Evolutionary conservation across 805 yeast genomes (phyloP), one percentile per base, ranked within the genome.

Genomic region (Torulaspora microellipsoides): DNA sequence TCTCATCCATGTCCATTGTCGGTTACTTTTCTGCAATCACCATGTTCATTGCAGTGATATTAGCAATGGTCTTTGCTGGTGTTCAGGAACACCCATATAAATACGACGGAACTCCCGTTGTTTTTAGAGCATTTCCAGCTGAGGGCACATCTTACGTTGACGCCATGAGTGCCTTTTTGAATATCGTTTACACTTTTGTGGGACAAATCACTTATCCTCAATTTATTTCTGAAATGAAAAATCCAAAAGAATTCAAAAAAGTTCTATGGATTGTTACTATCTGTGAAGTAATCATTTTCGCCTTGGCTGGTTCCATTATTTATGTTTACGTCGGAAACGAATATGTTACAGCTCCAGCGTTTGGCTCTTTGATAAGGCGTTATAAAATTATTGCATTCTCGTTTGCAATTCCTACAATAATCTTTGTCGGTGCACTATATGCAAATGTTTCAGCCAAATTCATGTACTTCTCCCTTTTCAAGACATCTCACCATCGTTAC

Each of bases 191-290:
- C 59, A 77, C 83, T 1, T 78, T 78, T 62, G 83, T 77, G 15
- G 84, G 84, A 3, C 84, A 78, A 59, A 75, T 78, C 58, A 75
- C 80, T 4, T 78, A 78, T 49, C 83, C 83, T 1, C 76, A 81
- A 15, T 78, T 78, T 59, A 78, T 78, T 45, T 67, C 77, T 10
- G 80, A 78, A 53, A 78, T 78, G 84, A 69, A 67, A 49, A 64
- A 68, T 40, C 84, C 83, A 25, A 63, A 64, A 36, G 83, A 78
- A 40, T 78, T 78, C 66, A 73, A 69, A 47, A 78, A 78, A 62
- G 82, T 81, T 1, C 60, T 78, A 17, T 69, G 69, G 48, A 62
- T 73, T 2, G 83, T 78, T 33, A 76, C 82, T 1, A 36, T 65
- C 15, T 69, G 72, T 29, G 82, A 79, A 55, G 60, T 79, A 34